These are phyloP conservation scores for Parachaetomium inaequale DNA, from an alignment of 495 filamentous ascomycete genomes.

Conservation along the genomic window DNA sequence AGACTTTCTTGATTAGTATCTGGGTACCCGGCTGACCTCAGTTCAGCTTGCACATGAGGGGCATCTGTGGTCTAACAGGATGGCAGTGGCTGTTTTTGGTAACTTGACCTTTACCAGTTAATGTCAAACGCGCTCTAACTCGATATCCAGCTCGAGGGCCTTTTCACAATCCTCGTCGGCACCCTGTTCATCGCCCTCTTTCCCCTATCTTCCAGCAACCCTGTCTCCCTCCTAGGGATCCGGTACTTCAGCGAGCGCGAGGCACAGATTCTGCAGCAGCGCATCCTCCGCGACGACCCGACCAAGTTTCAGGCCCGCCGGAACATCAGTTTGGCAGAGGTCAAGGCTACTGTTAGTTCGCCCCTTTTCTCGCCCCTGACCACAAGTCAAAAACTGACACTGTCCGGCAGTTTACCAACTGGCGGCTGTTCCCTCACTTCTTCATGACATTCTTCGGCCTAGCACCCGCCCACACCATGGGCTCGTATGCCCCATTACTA, in stretches of 20 bases:
- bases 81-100: conserved; percentile 61
- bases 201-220: conserved; percentile 42
- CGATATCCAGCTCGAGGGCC: conserved; percentile 40
- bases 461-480: conserved; percentile 31
- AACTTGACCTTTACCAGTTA: background rate
- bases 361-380: background rate
- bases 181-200: conserved; percentile 50
- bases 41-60: conserved; percentile 40
- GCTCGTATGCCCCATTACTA: conserved; percentile 42
- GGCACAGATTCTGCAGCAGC: conserved; percentile 34
- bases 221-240: conserved; percentile 43
- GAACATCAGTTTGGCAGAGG: conserved; percentile 21
- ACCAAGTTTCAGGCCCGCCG: conserved; percentile 23
- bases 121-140: background rate
- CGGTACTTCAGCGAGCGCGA: conserved; percentile 39
- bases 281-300: conserved; percentile 40
- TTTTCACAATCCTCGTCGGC: conserved; percentile 52
- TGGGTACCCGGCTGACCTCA: background rate
- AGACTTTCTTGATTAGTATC: background rate
- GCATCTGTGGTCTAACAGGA: conserved; percentile 47
- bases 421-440: conserved; percentile 44
- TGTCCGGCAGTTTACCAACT: conserved; percentile 28
- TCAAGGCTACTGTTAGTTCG: conserved; percentile 23
- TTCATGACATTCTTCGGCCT: conserved; percentile 37
- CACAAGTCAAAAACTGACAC: background rate